Base-by-base conservation (phyloP, 441 rosid genomes). In the Breynia disticha region DNA sequence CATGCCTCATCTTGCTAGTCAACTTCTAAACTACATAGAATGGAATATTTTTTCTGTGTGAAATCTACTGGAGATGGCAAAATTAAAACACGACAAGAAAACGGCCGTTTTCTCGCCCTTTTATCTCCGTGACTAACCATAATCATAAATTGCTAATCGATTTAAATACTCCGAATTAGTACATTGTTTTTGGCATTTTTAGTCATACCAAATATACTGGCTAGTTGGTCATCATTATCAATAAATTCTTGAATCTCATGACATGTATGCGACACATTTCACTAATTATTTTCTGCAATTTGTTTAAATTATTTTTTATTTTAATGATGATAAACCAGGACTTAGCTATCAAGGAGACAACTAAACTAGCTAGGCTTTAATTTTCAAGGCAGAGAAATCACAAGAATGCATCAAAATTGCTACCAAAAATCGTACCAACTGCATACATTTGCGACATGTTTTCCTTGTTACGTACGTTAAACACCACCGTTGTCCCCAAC, bases 401-500 rank as follows among this genome's bases (percentile, higher is more conserved):
- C 79, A 71, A 48, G 81, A 73, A 47, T 55, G 76, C 75, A 72
- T 72, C 63, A 67, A 65, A 65, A 59, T 37, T 58, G 74, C 1
- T 50, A 60, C 44, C 48, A 1, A 24, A 16, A 11, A 46, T 32
- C 11, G 68, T 52, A 67, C 64, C 69, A 38, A 52, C 54, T 3
- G 7, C 16, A 24, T 49, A 1, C 8, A 10, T 51, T n/a, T 35
- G 38, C 28, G 68, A 69, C 59, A 62, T 19, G 20, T 45, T 42
- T 54, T 41, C 22, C 63, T 60, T 55, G 63, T 63, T 20, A 38
- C 59, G 37, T 11, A 63, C 24, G 61, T 60, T 48, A 41, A 53
- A 32, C 55, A 17, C 55, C 15, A 20, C 56, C 59, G 20, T 48
- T 50, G 50, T 56, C 54, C 19, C 77, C 73, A 67, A 49, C 83